Conservation (phyloP, 1,284 basidiomycete genomes). For the Phylloporus gajari region DNA sequence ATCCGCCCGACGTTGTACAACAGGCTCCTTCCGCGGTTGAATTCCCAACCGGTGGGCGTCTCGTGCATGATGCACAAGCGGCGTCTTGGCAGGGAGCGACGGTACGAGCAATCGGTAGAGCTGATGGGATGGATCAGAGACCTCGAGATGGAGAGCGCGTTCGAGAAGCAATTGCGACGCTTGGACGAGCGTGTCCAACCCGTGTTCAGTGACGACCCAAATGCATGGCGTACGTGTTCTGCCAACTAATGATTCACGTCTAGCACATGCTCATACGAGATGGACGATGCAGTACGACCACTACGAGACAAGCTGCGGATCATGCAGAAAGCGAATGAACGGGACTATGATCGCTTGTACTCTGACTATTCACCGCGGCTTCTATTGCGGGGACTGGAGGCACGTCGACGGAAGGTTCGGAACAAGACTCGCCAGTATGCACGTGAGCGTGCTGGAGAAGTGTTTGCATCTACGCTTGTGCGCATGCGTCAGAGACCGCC, state of each 20-base stretch:
- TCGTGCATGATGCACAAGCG: constrained; percentile 76
- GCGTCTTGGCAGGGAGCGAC: constrained; percentile 57
- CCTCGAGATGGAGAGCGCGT: constrained; percentile 62
- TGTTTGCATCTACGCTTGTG: constrained; percentile 56
- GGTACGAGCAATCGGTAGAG: constrained; percentile 49
- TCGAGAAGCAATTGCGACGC: constrained; percentile 58
- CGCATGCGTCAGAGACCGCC: constrained; percentile 67
- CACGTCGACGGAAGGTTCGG: constrained; percentile 64
- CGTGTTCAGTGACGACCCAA: constrained; percentile 33
- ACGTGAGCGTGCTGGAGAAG: constrained; percentile 70
- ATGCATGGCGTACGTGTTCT: constrained; percentile 41
- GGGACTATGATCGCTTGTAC: constrained; percentile 53
- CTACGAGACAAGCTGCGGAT: constrained; percentile 33
- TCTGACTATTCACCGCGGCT: constrained; percentile 60
- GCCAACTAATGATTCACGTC: not conserved
- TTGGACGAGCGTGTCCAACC: constrained; percentile 19
- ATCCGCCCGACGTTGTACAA: constrained; percentile 71
- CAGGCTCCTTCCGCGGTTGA: constrained; percentile 77
- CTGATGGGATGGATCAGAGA: constrained; percentile 55
- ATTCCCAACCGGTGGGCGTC: constrained; percentile 77
- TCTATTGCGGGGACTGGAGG: constrained; percentile 59
- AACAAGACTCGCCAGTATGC: constrained; percentile 70
- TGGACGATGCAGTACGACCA: constrained; percentile 31
- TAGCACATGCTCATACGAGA: constrained; percentile 18
- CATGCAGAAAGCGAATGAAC: constrained; percentile 47